Conservation (phyloP, 768 basidiomycete species). For the Nevesoporus exiguus region DNA sequence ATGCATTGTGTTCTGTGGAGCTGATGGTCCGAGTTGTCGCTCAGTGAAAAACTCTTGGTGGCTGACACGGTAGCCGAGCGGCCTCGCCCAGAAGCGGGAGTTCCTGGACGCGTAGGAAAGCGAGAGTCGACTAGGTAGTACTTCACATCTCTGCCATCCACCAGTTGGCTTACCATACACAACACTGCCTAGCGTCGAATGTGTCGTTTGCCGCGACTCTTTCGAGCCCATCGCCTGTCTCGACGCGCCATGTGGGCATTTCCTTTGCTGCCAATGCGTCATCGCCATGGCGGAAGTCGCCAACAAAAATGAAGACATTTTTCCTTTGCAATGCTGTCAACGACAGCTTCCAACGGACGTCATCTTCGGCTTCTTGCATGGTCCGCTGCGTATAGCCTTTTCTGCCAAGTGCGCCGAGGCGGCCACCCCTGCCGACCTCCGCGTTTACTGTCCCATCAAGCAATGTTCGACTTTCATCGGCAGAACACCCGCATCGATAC, state of each 20-base stretch:
- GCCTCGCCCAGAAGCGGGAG: background rate
- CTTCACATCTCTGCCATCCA: background rate
- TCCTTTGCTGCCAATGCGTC: constrained; percentile 47
- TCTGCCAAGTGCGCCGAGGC: constrained; percentile 46
- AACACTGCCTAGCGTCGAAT: constrained; percentile 23
- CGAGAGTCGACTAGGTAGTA: background rate
- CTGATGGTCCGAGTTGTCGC: background rate
- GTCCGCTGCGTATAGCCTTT: constrained; percentile 31
- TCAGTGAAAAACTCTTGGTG: constrained; percentile 14
- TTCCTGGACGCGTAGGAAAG: background rate
- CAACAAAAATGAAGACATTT: constrained; percentile 46
- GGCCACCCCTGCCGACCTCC: constrained; percentile 37
- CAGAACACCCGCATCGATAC: constrained; percentile 24
- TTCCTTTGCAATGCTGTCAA: constrained; percentile 51
- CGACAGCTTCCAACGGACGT: constrained; percentile 31
- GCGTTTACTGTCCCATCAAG: constrained; percentile 48
- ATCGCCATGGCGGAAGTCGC: constrained; percentile 40
- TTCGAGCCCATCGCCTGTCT: constrained; percentile 24
- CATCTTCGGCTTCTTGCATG: constrained; percentile 33
- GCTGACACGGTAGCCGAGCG: background rate
- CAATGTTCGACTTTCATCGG: constrained; percentile 55
- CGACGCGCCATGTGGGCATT: constrained; percentile 42
- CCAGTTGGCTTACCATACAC: background rate
- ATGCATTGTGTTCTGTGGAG: too few relatives aligned
- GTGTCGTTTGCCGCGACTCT: constrained; percentile 41